phyloP scores from a whole-genome alignment of 208 protist genomes.

The Trypanosoma boissoni region DNA sequence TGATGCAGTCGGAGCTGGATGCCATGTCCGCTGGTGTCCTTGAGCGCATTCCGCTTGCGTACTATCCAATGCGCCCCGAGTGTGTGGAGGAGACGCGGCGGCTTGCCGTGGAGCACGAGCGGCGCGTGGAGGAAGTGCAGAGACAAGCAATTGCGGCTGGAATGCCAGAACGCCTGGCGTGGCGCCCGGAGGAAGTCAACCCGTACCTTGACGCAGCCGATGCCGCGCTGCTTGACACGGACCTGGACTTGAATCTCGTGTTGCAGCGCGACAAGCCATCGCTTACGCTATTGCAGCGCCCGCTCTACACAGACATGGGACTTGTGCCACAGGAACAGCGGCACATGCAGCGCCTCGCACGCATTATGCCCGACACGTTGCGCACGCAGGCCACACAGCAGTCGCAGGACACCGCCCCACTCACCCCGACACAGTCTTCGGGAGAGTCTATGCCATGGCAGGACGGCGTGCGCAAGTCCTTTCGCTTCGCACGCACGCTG shows the following conservation, averaged over 20 bases:
- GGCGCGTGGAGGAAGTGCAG: slow-evolving; percentile 31
- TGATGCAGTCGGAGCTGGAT: slow-evolving; percentile 84
- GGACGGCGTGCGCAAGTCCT: slow-evolving; percentile 52
- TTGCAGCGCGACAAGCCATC: slow-evolving; percentile 60
- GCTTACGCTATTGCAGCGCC: slow-evolving; percentile 70
- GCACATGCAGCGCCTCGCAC: slow-evolving; percentile 61
- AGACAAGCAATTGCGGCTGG: slow-evolving; percentile 21
- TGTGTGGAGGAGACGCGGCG: slow-evolving; percentile 35
- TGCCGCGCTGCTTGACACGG: slow-evolving; percentile 60
- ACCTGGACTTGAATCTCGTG: slow-evolving; percentile 59
- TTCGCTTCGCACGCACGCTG: slow-evolving; percentile 44
- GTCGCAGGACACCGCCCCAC: neutral
- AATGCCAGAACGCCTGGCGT: slow-evolving; percentile 26
- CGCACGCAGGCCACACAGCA: slow-evolving; percentile 1
- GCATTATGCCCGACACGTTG: slow-evolving; percentile 45
- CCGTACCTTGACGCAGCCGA: slow-evolving; percentile 44
- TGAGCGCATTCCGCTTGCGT: slow-evolving; percentile 60
- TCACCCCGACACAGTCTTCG: neutral
- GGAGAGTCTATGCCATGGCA: slow-evolving; percentile 32
- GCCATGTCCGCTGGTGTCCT: slow-evolving; percentile 68
- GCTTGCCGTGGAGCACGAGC: slow-evolving; percentile 23
- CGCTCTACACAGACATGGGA: slow-evolving; percentile 85
- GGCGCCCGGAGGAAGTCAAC: slow-evolving; percentile 34
- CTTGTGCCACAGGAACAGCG: slow-evolving; percentile 69
- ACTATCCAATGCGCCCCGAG: slow-evolving; percentile 53